phyloP scores from a whole-genome alignment of 1,284 basidiomycete genomes.

The Austropuccinia psidii region DNA sequence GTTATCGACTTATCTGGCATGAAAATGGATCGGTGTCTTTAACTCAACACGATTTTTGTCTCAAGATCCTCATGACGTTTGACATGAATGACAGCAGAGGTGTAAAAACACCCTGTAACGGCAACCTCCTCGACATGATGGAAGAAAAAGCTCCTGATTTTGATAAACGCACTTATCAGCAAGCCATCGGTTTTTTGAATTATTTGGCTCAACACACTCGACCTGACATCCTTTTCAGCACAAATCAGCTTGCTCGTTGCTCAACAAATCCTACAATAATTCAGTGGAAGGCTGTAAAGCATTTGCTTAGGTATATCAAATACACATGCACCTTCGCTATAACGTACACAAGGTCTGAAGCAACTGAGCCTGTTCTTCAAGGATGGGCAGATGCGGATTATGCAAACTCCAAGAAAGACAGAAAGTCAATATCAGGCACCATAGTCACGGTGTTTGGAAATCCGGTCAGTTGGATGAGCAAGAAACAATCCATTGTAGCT shows the following conservation, averaged over 20 bases:
- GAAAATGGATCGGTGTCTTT: background rate
- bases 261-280: background rate
- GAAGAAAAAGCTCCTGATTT: background rate
- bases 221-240: background rate
- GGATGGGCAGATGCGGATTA: slow-evolving; percentile 24
- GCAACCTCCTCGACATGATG: too few species aligned
- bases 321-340: background rate
- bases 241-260: background rate
- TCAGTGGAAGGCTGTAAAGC: background rate
- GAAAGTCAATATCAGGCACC: background rate
- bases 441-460: background rate
- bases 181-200: background rate
- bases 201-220: background rate
- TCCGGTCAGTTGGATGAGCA: background rate
- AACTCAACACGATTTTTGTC: background rate
- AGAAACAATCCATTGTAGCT: background rate
- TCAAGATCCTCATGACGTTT: background rate
- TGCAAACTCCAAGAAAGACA: background rate
- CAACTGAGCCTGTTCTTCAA: too few species aligned
- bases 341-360: too few species aligned
- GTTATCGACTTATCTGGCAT: background rate
- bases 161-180: background rate
- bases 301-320: background rate
- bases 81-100: background rate
- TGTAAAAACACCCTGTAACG: background rate